Evolutionary conservation across 164 flowering plant species (phyloP).

Genomic region (Dillenia turbinata): DNA sequence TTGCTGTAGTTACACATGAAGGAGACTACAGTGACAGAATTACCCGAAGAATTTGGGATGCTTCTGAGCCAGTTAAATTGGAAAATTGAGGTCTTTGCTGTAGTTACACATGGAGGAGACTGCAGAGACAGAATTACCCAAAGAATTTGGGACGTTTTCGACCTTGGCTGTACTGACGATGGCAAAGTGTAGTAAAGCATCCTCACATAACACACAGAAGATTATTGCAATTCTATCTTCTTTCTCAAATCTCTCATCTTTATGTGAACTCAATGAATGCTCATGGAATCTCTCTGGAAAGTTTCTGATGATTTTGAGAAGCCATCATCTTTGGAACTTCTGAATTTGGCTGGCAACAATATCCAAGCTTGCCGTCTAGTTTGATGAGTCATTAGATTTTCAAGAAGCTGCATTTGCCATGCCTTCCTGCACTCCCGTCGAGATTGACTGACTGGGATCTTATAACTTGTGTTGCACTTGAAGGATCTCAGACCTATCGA

Average conservation of each 20-base stretch:
- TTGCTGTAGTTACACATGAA: slow-evolving; percentile 19
- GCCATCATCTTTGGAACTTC: slow-evolving; percentile 25
- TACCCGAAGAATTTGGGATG: slow-evolving; percentile 35
- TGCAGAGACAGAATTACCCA: slow-evolving; percentile 4
- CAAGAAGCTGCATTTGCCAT: slow-evolving; percentile 17
- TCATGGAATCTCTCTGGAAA: slow-evolving; percentile 33
- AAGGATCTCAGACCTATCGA: slow-evolving; percentile 27
- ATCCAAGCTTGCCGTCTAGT: slow-evolving; percentile 32
- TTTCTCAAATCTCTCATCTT: slow-evolving; percentile 28
- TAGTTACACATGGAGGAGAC: slow-evolving; percentile 4
- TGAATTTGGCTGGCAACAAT: slow-evolving; percentile 28
- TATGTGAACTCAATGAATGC: slow-evolving; percentile 28
- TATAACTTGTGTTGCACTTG: slow-evolving; percentile 24
- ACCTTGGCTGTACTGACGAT: slow-evolving; percentile 7
- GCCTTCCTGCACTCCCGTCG: slow-evolving; percentile 42
- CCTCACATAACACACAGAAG: not conserved
- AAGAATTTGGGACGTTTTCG: slow-evolving; percentile 11
- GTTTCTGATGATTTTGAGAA: slow-evolving; percentile 37
- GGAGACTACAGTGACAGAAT: slow-evolving; percentile 26
- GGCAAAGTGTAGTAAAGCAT: not conserved
- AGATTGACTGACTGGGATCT: slow-evolving; percentile 20
- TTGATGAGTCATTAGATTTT: slow-evolving; percentile 28
- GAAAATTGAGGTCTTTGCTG: not conserved
- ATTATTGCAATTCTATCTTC: slow-evolving; percentile 22
- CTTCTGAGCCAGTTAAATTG: slow-evolving; percentile 18